Base-by-base conservation (phyloP, 1,139 yeast genomes). In the Lodderomyces orthopsilosis region DNA sequence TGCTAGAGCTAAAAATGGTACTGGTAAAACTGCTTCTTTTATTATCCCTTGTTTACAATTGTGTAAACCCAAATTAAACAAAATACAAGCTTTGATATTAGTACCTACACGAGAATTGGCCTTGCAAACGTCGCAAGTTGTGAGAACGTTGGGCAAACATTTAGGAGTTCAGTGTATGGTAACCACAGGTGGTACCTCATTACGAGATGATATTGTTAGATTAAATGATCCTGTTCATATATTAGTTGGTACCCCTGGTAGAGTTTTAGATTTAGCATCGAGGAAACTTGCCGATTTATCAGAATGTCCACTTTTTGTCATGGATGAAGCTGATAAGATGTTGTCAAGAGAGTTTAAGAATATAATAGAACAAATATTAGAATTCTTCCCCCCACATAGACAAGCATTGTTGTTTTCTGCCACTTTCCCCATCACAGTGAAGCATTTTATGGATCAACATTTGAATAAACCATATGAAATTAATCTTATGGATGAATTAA, bases 251-350 rank as follows among this genome's bases (percentile, higher is more conserved):
- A 90, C 97, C 40, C 96, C 96, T 4, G 99, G 99, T 57, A 84
- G 99, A 74, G 93, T 93, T 36, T 78, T 93, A 52, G 99, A 93
- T 68, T 79, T 93, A 61, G 96, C 98, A 6, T 79, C 93, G 37
- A 85, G 96, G 72, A 76, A 79, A 46, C 76, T 91, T 45, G 96
- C 95, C 15, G 95, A 93, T 61, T 79, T 94, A 51, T 81, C 88
- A 41, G 88, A 85, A 54, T 89, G 97, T 66, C 84, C 88, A 38
- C 75, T 90, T 64, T 91, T 93, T 62, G 84, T 94, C 45, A 91
- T 93, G 98, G 99, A 93, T 66, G 99, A 93, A 73, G 99, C 98
- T 43, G 99, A 93, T 68, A 94, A 93, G 67, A 88, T 93, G 85
- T 78, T 93, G 51, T 83, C 94, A 39, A 83, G 91, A 55, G 98